Evolutionary conservation across 257 asterid genomes (phyloP).

Genomic region (Verbena officinalis): DNA sequence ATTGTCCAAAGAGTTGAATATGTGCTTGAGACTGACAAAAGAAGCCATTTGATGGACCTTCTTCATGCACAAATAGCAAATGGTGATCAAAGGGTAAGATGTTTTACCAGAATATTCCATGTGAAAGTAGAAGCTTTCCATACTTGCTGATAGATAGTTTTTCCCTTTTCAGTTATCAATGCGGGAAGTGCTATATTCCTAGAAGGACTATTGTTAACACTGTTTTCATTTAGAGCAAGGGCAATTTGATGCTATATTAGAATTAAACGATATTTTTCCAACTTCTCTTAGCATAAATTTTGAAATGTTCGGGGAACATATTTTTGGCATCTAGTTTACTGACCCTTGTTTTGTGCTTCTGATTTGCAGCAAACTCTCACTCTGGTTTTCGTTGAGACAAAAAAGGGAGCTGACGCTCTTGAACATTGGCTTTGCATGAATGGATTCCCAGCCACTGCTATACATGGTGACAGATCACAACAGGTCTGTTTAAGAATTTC

Average conservation of each 20-base stretch:
- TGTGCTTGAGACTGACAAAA: slow-evolving; percentile 82
- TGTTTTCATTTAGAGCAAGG: not conserved
- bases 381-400: slow-evolving; percentile 76
- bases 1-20: slow-evolving; percentile 86
- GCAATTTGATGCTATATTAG: not conserved
- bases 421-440: slow-evolving; percentile 78
- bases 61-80: slow-evolving; percentile 77
- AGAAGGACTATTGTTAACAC: not conserved
- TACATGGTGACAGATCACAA: slow-evolving; percentile 77
- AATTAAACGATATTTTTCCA: not conserved
- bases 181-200: not conserved
- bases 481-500: slow-evolving; percentile 43
- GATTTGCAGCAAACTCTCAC: slow-evolving; percentile 69
- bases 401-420: slow-evolving; percentile 79
- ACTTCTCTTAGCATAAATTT: slow-evolving; percentile 1
- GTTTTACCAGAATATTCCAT: slow-evolving; percentile 29
- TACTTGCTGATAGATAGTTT: slow-evolving; percentile 16
- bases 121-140: slow-evolving; percentile 27
- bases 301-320: not conserved
- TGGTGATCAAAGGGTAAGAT: slow-evolving; percentile 65
- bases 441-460: slow-evolving; percentile 68
- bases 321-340: slow-evolving; percentile 5
- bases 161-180: not conserved
- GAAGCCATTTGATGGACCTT: slow-evolving; percentile 93
- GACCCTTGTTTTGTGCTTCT: slow-evolving; percentile 20